These are phyloP conservation scores for Calocybe cyanea DNA, from an alignment of 768 basidiomycete genomes.

Conservation along the genomic window DNA sequence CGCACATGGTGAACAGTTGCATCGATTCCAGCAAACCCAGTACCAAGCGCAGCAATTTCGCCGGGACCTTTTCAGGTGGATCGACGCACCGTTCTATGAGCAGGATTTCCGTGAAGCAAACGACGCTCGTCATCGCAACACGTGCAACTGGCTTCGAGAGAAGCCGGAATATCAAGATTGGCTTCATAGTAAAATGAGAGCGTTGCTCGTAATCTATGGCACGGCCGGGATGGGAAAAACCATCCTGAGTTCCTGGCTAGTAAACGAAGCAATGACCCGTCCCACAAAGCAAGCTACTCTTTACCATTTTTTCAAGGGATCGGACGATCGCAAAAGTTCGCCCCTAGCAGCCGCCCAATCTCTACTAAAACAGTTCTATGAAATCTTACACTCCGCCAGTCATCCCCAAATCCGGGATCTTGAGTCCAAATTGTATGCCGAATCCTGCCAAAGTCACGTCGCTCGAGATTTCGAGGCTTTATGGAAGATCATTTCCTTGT, in stretches of 20 bases:
- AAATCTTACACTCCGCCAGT: neutral
- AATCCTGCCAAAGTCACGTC: neutral
- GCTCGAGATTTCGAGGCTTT: neutral
- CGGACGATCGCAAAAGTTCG: neutral
- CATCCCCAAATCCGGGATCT: neutral
- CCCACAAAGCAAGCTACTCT: neutral
- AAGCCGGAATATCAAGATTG: conserved; percentile 1
- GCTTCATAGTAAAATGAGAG: neutral
- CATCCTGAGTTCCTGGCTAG: conserved; percentile 6
- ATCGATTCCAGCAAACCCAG: neutral
- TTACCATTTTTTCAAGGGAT: conserved; percentile 4
- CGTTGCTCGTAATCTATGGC: conserved; percentile 1
- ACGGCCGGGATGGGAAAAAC: conserved; percentile 5
- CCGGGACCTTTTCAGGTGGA: neutral
- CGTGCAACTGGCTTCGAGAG: conserved; percentile 5
- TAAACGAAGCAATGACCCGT: neutral
- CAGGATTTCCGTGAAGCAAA: neutral
- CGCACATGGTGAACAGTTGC: no score
- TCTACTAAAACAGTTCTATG: neutral
- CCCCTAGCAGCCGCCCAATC: neutral
- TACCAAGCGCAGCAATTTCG: neutral
- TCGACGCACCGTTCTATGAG: conserved; percentile 1
- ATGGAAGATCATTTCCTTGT: conserved; percentile 1
- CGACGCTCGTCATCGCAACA: neutral
- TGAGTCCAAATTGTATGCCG: neutral